Percentiles rank a stretch among this genome's conserved stretches.
These are phyloP conservation scores for Hylodesmum podocarpum DNA, from an alignment of 306 rosid genomes.

Conservation along the genomic window DNA sequence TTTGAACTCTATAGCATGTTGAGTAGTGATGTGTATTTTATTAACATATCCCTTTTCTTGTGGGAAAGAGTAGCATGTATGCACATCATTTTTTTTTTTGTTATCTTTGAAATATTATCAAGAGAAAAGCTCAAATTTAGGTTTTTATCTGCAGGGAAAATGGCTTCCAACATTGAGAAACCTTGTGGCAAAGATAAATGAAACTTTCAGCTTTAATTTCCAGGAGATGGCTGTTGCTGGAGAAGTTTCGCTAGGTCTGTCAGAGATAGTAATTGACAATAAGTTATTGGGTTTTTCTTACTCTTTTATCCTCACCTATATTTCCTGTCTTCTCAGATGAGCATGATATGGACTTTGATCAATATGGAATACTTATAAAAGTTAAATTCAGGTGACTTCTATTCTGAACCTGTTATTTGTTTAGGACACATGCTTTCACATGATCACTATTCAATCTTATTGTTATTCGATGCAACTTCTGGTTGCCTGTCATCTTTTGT, in stretches of 20 bases:
- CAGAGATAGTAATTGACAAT: conserved; percentile 6
- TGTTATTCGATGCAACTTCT: neutral
- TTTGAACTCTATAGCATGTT: neutral
- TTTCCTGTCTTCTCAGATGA: conserved; percentile 66
- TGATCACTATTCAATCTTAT: neutral
- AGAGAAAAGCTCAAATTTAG: conserved; percentile 7
- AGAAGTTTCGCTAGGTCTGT: conserved; percentile 85
- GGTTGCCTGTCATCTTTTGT: conserved; percentile 4
- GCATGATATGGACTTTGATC: conserved; percentile 78
- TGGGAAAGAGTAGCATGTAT: neutral
- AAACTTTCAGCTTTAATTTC: conserved; percentile 80
- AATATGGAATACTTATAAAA: conserved; percentile 85
- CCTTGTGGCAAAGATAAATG: conserved; percentile 85
- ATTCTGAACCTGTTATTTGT: neutral
- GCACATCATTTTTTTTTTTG: neutral
- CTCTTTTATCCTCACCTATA: conserved; percentile 27
- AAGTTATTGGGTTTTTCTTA: conserved; percentile 9
- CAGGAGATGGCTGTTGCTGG: conserved; percentile 99
- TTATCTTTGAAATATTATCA: conserved; percentile 1
- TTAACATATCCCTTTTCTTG: neutral
- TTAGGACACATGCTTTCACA: conserved; percentile 4
- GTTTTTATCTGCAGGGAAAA: conserved; percentile 53
- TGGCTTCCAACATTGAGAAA: conserved; percentile 92
- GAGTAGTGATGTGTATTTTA: neutral
- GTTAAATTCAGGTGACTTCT: conserved; percentile 89